Evolutionary conservation across 306 rosid species (phyloP).

Genomic region (Hylodesmum podocarpum): DNA sequence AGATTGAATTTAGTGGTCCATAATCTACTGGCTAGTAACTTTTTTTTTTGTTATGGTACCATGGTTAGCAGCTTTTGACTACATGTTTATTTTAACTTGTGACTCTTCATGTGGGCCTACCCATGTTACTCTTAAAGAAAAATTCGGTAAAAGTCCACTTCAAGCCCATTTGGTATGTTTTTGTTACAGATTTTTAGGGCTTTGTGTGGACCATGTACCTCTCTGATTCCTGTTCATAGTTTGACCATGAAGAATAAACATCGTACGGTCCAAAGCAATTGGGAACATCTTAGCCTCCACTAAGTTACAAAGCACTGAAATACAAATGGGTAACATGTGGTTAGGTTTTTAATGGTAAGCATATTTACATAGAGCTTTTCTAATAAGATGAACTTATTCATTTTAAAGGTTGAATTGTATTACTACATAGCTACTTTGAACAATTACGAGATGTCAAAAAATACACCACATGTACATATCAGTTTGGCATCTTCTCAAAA

Average conservation of each 20-base stretch:
- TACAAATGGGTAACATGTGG: constrained; percentile 1
- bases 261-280: not conserved
- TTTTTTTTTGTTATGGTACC: not conserved
- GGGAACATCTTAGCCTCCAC: constrained; percentile 9
- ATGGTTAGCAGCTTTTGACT: constrained; percentile 2
- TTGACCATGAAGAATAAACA: constrained; percentile 22
- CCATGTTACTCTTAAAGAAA: not conserved
- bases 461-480: not conserved
- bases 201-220: not conserved
- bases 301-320: constrained; percentile 17
- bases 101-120: constrained; percentile 15
- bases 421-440: not conserved
- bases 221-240: not conserved
- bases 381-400: not conserved
- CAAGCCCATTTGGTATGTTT: constrained; percentile 21
- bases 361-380: not conserved
- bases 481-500: not conserved
- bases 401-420: not conserved
- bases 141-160: not conserved
- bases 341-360: not conserved
- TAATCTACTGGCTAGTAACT: not conserved
- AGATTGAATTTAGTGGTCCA: constrained; percentile 5
- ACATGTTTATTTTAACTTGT: constrained; percentile 13
- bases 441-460: not conserved
- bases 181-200: not conserved